Conservation (phyloP, 768 basidiomycete genomes). For the Lentinula sp. region DNA sequence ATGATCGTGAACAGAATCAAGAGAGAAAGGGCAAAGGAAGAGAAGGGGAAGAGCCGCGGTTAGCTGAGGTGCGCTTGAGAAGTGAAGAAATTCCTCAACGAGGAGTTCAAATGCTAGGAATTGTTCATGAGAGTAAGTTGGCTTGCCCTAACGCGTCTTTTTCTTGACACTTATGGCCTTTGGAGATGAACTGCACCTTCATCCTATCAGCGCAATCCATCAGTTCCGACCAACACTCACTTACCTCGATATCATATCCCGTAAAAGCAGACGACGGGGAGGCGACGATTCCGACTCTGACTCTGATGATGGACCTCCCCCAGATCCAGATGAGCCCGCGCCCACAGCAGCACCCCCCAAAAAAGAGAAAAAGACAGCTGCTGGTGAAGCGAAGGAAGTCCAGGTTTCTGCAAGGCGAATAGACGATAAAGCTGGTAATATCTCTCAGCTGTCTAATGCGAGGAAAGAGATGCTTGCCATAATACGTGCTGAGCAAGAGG, state of each 20-base stretch:
- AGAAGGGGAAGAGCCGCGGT: conserved; percentile 50
- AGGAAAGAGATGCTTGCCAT: conserved; percentile 72
- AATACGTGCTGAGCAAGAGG: conserved; percentile 75
- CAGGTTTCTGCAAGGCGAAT: conserved; percentile 69
- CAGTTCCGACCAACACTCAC: conserved; percentile 81
- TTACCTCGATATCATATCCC: conserved; percentile 69
- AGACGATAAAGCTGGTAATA: conserved; percentile 50
- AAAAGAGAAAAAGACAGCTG: conserved; percentile 59
- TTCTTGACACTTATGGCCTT: conserved; percentile 8
- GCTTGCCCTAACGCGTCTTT: background rate
- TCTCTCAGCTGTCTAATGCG: conserved; percentile 52
- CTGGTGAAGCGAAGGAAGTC: conserved; percentile 64
- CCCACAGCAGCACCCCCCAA: conserved; percentile 25
- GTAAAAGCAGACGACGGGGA: conserved; percentile 49
- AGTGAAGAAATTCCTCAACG: conserved; percentile 66
- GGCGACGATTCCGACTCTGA: conserved; percentile 58
- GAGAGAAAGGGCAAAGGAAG: conserved; percentile 33
- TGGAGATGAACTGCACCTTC: conserved; percentile 66
- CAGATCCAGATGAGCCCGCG: conserved; percentile 70
- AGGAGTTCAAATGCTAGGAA: conserved; percentile 69
- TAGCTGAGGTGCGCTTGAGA: conserved; percentile 64
- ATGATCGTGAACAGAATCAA: conserved; percentile 77
- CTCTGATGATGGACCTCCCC: conserved; percentile 73
- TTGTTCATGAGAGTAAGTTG: conserved; percentile 61
- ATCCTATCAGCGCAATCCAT: conserved; percentile 73